phyloP scores from a whole-genome alignment of 2,329 filamentous ascomycete genomes.

The Hymenoscyphus linearis region DNA sequence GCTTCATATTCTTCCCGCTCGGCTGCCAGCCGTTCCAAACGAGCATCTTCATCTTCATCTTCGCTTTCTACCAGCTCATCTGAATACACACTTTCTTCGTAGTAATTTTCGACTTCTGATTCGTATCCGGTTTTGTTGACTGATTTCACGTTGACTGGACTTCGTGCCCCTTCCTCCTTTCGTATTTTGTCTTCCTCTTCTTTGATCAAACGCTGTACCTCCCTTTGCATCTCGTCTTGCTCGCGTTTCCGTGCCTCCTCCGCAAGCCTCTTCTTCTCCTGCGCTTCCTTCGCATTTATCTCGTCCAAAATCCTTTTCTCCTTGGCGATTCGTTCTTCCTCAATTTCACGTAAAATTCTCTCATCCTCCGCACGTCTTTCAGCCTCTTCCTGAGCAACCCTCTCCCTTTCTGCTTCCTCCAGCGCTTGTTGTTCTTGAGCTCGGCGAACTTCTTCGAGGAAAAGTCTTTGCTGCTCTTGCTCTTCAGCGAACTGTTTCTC shows the following conservation, averaged over 20 bases:
- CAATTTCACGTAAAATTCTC: not conserved
- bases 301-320: not conserved
- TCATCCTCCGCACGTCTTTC: constrained; percentile 5
- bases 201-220: not conserved
- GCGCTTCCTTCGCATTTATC: not conserved
- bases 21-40: not conserved
- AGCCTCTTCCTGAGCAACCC: not conserved
- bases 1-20: constrained; percentile 1
- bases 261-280: not conserved
- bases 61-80: not conserved
- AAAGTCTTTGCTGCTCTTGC: constrained; percentile 4
- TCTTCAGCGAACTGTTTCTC: constrained; percentile 7
- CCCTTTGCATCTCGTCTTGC: not conserved
- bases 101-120: not conserved
- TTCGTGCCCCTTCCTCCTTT: not conserved
- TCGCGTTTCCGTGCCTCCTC: not conserved
- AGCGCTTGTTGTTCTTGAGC: not conserved
- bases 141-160: not conserved
- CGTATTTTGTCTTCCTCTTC: constrained; percentile 1
- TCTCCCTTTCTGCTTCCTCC: constrained; percentile 2
- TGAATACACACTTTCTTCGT: not conserved
- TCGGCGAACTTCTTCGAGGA: constrained; percentile 1
- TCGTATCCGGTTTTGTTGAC: not conserved
- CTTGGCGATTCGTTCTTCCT: constrained; percentile 3
- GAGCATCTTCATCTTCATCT: not conserved